A percentile compares a stretch with the other conserved stretches of the same genome.
phyloP scores from a whole-genome alignment of 1,284 basidiomycete genomes.

The Volvariella volvacea region DNA sequence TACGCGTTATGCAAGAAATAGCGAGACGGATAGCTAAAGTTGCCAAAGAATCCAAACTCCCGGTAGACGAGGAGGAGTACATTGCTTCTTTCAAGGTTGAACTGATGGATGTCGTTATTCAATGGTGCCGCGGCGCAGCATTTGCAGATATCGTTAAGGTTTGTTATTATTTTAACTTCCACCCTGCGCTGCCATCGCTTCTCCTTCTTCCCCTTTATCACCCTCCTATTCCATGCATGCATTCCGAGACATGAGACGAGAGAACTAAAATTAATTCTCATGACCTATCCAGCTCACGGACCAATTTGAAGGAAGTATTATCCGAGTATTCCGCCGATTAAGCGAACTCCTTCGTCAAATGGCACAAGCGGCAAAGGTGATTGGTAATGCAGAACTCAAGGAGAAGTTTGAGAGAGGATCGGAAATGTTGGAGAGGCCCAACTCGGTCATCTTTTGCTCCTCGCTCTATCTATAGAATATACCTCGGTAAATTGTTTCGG shows the following conservation, averaged over 20 bases:
- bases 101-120: constrained; percentile 94
- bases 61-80: constrained; percentile 91
- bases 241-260: too few relatives aligned
- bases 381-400: constrained; percentile 90
- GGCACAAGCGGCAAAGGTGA: constrained; percentile 91
- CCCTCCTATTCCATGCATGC: not conserved
- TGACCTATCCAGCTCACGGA: constrained; percentile 68
- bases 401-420: constrained; percentile 86
- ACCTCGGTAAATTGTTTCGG: too few relatives aligned
- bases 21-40: constrained; percentile 94
- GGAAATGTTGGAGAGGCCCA: constrained; percentile 86
- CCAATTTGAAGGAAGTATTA: constrained; percentile 93
- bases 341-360: constrained; percentile 96
- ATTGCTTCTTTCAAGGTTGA: constrained; percentile 96
- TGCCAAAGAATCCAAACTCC: constrained; percentile 87
- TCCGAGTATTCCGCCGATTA: constrained; percentile 89
- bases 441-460: constrained; percentile 92
- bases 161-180: constrained; percentile 13
- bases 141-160: constrained; percentile 97
- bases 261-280: not conserved
- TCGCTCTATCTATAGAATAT: constrained; percentile 60
- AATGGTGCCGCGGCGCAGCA: constrained; percentile 97
- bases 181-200: not conserved
- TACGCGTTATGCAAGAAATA: constrained; percentile 93
- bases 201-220: not conserved